phyloP scores from a whole-genome alignment of 345 rosid genomes.

The Eucalyptus dawsonii region DNA sequence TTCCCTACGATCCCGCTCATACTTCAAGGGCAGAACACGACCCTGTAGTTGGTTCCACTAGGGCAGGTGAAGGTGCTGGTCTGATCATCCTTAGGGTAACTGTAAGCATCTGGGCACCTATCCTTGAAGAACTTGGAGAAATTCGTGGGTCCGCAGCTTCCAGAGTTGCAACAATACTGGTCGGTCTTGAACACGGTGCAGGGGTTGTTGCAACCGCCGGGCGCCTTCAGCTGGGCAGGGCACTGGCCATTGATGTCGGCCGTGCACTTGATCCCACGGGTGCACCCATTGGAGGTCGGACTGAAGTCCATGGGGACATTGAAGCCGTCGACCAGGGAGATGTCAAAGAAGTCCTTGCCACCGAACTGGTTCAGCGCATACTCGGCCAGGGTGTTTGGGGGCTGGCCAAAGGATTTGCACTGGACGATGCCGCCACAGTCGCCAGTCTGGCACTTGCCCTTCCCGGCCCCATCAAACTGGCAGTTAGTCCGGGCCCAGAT shows the following conservation, averaged over 20 bases:
- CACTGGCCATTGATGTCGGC: constrained; percentile 6
- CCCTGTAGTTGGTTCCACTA: constrained; percentile 13
- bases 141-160: neutral
- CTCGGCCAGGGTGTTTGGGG: constrained; percentile 16
- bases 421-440: constrained; percentile 7
- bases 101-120: constrained; percentile 8
- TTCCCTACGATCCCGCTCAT: neutral
- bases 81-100: constrained; percentile 18
- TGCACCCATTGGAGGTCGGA: neutral
- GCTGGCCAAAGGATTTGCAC: constrained; percentile 7
- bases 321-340: constrained; percentile 19
- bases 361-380: constrained; percentile 8
- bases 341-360: constrained; percentile 9
- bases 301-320: constrained; percentile 20
- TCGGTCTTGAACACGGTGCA: constrained; percentile 14
- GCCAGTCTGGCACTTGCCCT: constrained; percentile 11
- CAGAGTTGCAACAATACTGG: constrained; percentile 4
- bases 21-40: constrained; percentile 15
- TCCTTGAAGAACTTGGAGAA: constrained; percentile 5
- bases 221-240: constrained; percentile 1
- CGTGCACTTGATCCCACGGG: constrained; percentile 1
- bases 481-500: constrained; percentile 18
- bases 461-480: constrained; percentile 4
- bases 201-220: constrained; percentile 17
- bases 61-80: constrained; percentile 17